Conservation (phyloP, 148 eudicot genomes). For the Dianthus caryophyllus region DNA sequence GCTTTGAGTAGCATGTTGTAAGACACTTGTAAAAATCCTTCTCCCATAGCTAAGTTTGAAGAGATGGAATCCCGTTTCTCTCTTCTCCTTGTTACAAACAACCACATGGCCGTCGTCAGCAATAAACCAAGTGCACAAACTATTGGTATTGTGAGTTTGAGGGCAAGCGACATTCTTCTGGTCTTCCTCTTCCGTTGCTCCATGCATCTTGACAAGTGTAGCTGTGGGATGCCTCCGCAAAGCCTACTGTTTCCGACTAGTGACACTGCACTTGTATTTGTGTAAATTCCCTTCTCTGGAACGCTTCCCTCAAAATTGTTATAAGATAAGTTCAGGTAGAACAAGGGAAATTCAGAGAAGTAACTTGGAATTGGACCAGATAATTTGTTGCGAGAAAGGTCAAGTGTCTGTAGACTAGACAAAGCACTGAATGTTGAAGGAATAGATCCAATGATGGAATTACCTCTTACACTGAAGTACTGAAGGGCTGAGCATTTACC, state of each 20-base stretch:
- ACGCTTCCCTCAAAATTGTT: conserved; percentile 35
- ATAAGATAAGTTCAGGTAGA: conserved; percentile 28
- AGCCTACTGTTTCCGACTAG: conserved; percentile 29
- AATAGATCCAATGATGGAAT: conserved; percentile 28
- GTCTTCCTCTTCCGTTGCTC: not conserved
- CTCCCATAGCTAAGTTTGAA: not conserved
- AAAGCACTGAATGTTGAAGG: conserved; percentile 25
- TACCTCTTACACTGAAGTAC: conserved; percentile 14
- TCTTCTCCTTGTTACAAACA: not conserved
- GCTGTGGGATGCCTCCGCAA: conserved; percentile 36
- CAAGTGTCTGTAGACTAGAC: conserved; percentile 22
- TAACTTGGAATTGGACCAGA: conserved; percentile 33
- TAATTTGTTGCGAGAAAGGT: conserved; percentile 40
- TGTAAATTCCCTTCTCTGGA: conserved; percentile 33
- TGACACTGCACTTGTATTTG: conserved; percentile 27
- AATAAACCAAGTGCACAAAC: conserved; percentile 1
- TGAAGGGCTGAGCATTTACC: conserved; percentile 23
- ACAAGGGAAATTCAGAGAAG: conserved; percentile 19
- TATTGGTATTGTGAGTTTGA: conserved; percentile 9
- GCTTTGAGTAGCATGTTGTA: conserved; percentile 27
- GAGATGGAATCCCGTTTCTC: conserved; percentile 1
- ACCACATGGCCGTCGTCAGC: not conserved
- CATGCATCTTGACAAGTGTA: conserved; percentile 32
- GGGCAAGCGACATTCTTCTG: not conserved
- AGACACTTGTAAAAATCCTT: conserved; percentile 19